Evolutionary conservation across 1,284 basidiomycete genomes (phyloP).

Genomic region (Rhizopogon parksii): DNA sequence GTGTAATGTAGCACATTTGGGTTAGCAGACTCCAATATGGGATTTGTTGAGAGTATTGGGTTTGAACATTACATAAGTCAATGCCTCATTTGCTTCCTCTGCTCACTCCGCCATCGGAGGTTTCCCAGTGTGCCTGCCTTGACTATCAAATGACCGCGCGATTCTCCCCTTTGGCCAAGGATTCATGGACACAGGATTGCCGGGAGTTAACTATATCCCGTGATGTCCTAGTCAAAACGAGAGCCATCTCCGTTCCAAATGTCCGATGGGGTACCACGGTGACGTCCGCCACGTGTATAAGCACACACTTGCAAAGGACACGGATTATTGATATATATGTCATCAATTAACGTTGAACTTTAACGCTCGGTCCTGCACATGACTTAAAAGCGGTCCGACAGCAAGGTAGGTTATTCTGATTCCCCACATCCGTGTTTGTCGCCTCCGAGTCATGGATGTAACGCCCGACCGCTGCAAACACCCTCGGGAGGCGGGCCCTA

Average conservation of each 20-base stretch:
- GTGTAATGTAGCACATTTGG: conserved; percentile 22
- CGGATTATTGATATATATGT: conserved; percentile 20
- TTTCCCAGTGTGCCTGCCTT: conserved; percentile 7
- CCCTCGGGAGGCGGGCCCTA: conserved; percentile 24
- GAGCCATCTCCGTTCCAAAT: conserved; percentile 1
- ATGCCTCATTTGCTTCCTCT: conserved; percentile 11
- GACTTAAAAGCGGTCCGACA: conserved; percentile 22
- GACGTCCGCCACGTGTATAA: conserved; percentile 21
- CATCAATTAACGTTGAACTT: conserved; percentile 14
- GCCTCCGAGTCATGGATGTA: conserved; percentile 14
- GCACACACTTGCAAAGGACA: conserved; percentile 15
- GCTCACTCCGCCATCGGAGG: conserved; percentile 1
- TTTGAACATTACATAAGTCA: neutral
- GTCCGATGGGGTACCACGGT: conserved; percentile 8
- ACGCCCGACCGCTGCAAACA: conserved; percentile 15
- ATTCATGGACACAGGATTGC: conserved; percentile 8
- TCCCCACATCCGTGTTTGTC: conserved; percentile 1
- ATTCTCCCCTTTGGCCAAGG: conserved; percentile 9
- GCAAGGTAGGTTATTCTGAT: neutral
- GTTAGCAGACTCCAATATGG: conserved; percentile 1
- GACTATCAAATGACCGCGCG: conserved; percentile 24
- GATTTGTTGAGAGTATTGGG: neutral
- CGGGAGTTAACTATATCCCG: conserved; percentile 13
- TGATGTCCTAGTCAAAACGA: neutral
- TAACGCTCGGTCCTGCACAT: conserved; percentile 19